Evolutionary conservation across 2,329 filamentous ascomycete genomes (phyloP).

Genomic region (Lachnellula cervina): DNA sequence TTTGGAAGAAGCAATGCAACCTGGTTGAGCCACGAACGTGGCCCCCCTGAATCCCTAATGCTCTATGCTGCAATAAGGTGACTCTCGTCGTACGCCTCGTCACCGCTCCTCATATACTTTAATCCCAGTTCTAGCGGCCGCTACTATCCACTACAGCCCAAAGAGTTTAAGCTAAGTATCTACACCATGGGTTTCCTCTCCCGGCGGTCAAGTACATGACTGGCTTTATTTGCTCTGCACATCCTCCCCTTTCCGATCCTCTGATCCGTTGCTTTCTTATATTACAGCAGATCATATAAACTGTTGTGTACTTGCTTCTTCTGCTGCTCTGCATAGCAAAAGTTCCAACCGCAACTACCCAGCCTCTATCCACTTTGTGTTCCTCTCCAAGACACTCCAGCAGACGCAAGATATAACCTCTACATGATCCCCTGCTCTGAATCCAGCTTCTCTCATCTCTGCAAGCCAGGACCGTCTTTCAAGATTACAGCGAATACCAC

Average conservation of each 20-base stretch:
- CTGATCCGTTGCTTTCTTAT: constrained; percentile 9
- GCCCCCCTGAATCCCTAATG: constrained; percentile 7
- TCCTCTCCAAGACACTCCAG: background rate
- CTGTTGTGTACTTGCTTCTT: constrained; percentile 1
- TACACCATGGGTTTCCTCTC: background rate
- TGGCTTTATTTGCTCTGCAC: constrained; percentile 10
- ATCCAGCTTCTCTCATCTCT: constrained; percentile 1
- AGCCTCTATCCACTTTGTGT: background rate
- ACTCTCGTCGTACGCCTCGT: constrained; percentile 14
- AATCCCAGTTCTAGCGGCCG: constrained; percentile 19
- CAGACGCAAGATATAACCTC: constrained; percentile 10
- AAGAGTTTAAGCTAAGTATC: constrained; percentile 12
- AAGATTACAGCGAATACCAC: constrained; percentile 2
- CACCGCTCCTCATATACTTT: constrained; percentile 16
- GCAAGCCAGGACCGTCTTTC: background rate
- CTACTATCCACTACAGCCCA: constrained; percentile 11
- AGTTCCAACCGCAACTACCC: background rate
- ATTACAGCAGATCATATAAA: constrained; percentile 1
- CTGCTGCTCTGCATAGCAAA: background rate
- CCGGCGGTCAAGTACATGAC: constrained; percentile 20
- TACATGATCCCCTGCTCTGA: constrained; percentile 18
- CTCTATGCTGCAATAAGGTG: constrained; percentile 7
- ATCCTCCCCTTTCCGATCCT: constrained; percentile 3
- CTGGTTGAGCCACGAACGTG: constrained; percentile 7
- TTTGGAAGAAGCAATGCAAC: background rate